phyloP scores from a whole-genome alignment of 75 land plant genomes.

The Larix kaempferi region DNA sequence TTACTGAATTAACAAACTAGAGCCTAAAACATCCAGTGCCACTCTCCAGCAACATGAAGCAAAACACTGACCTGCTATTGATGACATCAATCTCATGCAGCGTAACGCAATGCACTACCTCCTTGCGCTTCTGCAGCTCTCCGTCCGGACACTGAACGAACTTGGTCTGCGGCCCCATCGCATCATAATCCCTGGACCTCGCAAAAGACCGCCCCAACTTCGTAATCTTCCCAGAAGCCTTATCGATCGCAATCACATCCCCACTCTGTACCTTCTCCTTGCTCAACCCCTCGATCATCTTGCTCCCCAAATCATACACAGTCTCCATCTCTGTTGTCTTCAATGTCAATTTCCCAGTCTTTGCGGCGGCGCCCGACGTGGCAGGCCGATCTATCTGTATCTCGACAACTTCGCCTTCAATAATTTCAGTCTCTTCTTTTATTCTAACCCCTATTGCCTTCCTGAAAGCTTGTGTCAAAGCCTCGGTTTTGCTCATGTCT shows the following conservation, averaged over 20 bases:
- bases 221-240: slow-evolving; percentile 87
- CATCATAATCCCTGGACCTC: slow-evolving; percentile 88
- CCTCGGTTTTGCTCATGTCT: slow-evolving; percentile 97
- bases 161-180: slow-evolving; percentile 84
- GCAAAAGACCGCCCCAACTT: slow-evolving; percentile 85
- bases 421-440: slow-evolving; percentile 93
- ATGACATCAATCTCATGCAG: slow-evolving; percentile 97
- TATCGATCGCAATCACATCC: slow-evolving; percentile 88
- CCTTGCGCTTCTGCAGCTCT: slow-evolving; percentile 97
- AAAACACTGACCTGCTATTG: slow-evolving; percentile 79
- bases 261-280: slow-evolving; percentile 99
- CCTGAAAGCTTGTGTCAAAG: slow-evolving; percentile 79
- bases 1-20: no score
- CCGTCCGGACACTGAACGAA: slow-evolving; percentile 97
- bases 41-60: background rate
- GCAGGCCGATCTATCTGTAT: slow-evolving; percentile 87
- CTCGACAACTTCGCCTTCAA: slow-evolving; percentile 98
- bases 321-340: slow-evolving; percentile 99
- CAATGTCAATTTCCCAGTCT: slow-evolving; percentile 88
- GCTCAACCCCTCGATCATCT: slow-evolving; percentile 87
- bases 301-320: slow-evolving; percentile 84
- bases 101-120: slow-evolving; percentile 93
- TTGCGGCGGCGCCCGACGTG: slow-evolving; percentile 60
- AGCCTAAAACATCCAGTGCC: background rate
- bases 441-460: background rate